phyloP scores from a whole-genome alignment of 192 early-diverging fungal species.

The Linnemannia schmuckeri region DNA sequence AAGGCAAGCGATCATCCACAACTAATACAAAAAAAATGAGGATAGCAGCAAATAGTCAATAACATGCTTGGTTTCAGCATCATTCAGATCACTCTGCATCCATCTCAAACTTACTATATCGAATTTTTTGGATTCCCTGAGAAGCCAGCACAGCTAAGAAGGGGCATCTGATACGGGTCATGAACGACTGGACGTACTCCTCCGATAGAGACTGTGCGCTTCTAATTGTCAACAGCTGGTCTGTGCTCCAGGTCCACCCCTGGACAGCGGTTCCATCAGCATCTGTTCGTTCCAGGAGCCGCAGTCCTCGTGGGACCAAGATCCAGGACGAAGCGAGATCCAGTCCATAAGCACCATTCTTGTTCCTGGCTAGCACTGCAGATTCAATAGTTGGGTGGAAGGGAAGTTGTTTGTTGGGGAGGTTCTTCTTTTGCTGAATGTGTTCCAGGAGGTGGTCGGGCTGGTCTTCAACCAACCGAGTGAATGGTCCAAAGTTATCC shows the following conservation, averaged over 20 bases:
- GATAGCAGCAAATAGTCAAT: not conserved
- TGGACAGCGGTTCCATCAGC: conserved; percentile 15
- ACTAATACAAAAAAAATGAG: conserved; percentile 1
- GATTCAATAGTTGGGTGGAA: conserved; percentile 49
- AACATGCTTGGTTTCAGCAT: not conserved
- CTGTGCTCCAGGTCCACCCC: conserved; percentile 53
- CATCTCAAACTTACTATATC: not conserved
- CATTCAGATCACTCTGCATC: not conserved
- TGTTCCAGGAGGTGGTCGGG: conserved; percentile 40
- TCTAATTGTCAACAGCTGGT: conserved; percentile 40
- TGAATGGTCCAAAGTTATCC: conserved; percentile 49
- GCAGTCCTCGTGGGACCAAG: conserved; percentile 37
- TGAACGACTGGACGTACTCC: conserved; percentile 32
- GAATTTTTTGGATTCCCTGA: conserved; percentile 1
- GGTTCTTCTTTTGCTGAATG: conserved; percentile 28
- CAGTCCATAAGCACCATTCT: conserved; percentile 20
- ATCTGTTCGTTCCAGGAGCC: conserved; percentile 15
- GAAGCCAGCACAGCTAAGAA: conserved; percentile 33
- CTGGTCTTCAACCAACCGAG: conserved; percentile 36
- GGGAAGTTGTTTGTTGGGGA: conserved; percentile 34
- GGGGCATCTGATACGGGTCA: conserved; percentile 36
- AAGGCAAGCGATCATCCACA: conserved; percentile 9
- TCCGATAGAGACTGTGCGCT: conserved; percentile 49
- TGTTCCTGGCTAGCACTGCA: conserved; percentile 32
- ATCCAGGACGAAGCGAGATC: conserved; percentile 22